These are phyloP conservation scores for Micractinium sp. DNA, from an alignment of 139 green algal species.

Conservation along the genomic window DNA sequence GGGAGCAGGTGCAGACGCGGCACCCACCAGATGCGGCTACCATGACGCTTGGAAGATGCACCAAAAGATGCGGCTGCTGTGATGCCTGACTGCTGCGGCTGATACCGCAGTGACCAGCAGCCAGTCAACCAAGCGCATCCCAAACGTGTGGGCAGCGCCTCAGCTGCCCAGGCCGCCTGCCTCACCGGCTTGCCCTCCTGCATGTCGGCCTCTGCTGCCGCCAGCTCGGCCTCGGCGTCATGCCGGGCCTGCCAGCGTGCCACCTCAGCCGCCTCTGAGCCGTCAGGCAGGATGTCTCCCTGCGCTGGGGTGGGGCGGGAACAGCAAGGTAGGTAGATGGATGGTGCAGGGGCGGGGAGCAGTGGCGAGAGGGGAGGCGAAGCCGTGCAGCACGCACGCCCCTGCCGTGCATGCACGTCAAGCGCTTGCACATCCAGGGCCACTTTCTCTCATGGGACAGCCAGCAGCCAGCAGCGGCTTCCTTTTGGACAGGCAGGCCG, in stretches of 20 bases:
- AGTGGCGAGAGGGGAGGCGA: too few species aligned
- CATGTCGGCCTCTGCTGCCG: slow-evolving; percentile 60
- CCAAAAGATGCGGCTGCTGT: too few species aligned
- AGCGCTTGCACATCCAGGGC: too few species aligned
- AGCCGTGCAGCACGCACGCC: too few species aligned
- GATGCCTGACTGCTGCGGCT: too few species aligned
- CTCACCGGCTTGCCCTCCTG: slow-evolving; percentile 36
- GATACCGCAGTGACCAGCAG: too few species aligned
- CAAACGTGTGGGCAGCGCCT: background rate
- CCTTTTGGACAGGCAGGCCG: too few species aligned
- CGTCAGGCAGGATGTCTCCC: slow-evolving; percentile 71
- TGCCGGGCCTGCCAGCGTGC: slow-evolving; percentile 45
- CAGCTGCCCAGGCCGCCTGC: background rate
- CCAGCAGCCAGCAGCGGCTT: too few species aligned
- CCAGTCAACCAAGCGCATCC: too few species aligned
- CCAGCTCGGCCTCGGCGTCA: slow-evolving; percentile 53
- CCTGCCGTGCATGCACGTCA: too few species aligned
- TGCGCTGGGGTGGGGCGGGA: slow-evolving; percentile 8
- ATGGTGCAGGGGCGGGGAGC: background rate
- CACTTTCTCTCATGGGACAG: too few species aligned
- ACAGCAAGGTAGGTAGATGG: background rate
- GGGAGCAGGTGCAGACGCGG: background rate
- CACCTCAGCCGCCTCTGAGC: slow-evolving; percentile 64
- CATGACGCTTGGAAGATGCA: background rate
- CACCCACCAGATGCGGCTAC: too few species aligned